Conservation (phyloP, 2,329 filamentous ascomycete species). For the Nemania sp. region DNA sequence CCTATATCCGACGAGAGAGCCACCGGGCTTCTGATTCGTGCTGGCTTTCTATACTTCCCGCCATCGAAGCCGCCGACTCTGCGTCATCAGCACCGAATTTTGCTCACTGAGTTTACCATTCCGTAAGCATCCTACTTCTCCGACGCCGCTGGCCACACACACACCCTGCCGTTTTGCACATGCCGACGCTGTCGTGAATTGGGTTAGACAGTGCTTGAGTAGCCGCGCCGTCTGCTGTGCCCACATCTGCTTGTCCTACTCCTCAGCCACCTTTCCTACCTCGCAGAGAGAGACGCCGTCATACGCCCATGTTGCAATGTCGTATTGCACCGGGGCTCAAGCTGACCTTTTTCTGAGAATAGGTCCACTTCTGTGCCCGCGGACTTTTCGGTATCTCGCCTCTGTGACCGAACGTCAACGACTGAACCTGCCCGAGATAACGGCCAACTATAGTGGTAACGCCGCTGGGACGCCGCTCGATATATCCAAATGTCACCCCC, state of each 20-base stretch:
- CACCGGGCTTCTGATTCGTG: not conserved
- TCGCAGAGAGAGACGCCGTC: too few species aligned
- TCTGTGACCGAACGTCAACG: too few species aligned
- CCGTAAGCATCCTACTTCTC: conserved; percentile 6
- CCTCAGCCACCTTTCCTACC: too few species aligned
- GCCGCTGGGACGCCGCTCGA: not conserved
- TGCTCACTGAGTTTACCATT: not conserved
- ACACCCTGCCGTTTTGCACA: not conserved
- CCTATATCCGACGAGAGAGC: not conserved
- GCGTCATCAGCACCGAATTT: not conserved
- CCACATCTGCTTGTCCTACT: too few species aligned
- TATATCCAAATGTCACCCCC: conserved; percentile 9
- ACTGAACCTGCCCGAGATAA: not conserved
- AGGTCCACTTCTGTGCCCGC: too few species aligned
- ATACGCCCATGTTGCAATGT: too few species aligned
- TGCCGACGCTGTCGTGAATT: not conserved
- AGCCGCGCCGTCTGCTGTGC: too few species aligned
- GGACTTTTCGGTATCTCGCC: too few species aligned
- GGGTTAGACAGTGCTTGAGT: too few species aligned
- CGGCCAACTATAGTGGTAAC: not conserved
- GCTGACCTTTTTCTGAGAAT: too few species aligned
- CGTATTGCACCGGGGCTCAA: too few species aligned
- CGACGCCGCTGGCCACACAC: not conserved
- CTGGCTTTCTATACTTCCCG: not conserved
- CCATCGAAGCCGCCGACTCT: not conserved